These are phyloP conservation scores for Podospora tetraspora DNA, from an alignment of 495 filamentous ascomycete genomes.

Conservation along the genomic window DNA sequence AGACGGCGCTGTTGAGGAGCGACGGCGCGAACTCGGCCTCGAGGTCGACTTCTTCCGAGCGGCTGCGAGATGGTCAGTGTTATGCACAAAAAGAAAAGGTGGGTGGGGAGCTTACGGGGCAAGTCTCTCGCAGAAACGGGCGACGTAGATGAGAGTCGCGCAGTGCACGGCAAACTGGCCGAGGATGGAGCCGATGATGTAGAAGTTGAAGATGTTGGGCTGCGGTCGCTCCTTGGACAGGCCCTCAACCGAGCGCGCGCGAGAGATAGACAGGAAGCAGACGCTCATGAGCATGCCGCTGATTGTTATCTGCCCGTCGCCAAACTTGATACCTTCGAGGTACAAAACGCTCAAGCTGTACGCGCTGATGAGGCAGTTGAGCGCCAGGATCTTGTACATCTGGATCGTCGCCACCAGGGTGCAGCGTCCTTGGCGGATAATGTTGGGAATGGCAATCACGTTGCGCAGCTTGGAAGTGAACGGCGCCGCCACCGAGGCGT, in stretches of 20 bases:
- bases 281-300: slow-evolving; percentile 99
- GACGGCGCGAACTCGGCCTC: slow-evolving; percentile 94
- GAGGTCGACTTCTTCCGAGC: slow-evolving; percentile 70
- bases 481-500: slow-evolving; percentile 93
- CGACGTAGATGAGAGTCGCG: slow-evolving; percentile 88
- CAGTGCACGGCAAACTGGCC: slow-evolving; percentile 98
- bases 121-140: slow-evolving; percentile 74
- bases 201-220: slow-evolving; percentile 97
- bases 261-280: slow-evolving; percentile 95
- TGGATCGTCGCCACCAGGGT: slow-evolving; percentile 97
- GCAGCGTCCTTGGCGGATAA: slow-evolving; percentile 94
- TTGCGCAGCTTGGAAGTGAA: slow-evolving; percentile 98
- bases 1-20: slow-evolving; percentile 92
- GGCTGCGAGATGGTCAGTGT: slow-evolving; percentile 45
- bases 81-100: not conserved
- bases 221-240: slow-evolving; percentile 96
- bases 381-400: slow-evolving; percentile 99
- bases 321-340: slow-evolving; percentile 98
- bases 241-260: slow-evolving; percentile 89
- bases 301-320: slow-evolving; percentile 96
- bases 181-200: slow-evolving; percentile 97
- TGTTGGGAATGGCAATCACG: slow-evolving; percentile 96
- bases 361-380: slow-evolving; percentile 97
- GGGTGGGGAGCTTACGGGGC: slow-evolving; percentile 61
- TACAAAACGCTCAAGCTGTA: slow-evolving; percentile 97